phyloP scores from a whole-genome alignment of 495 filamentous ascomycete species.

The Neurospora sp. region DNA sequence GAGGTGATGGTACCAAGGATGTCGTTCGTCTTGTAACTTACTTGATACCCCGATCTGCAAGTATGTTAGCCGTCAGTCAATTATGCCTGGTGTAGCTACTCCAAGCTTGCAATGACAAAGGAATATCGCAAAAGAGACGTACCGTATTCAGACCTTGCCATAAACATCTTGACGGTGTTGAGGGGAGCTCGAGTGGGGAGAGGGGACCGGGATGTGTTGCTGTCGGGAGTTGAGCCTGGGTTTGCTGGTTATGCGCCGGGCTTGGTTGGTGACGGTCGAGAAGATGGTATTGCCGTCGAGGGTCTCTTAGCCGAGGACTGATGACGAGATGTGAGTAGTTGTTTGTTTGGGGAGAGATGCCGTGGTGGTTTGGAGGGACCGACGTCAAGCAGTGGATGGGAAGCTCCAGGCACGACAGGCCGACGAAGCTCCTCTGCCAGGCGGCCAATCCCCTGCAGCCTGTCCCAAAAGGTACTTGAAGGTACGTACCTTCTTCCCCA shows the following conservation, averaged over 20 bases:
- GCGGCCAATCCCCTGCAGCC: conserved; percentile 10
- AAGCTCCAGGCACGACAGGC: conserved; percentile 26
- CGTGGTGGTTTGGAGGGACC: background rate
- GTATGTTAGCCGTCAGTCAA: background rate
- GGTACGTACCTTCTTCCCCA: conserved; percentile 11
- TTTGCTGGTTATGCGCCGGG: background rate
- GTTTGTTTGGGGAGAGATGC: background rate
- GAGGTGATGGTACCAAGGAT: too few relatives aligned
- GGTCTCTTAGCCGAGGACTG: conserved; percentile 2
- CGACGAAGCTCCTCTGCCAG: conserved; percentile 21
- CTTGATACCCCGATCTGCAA: conserved; percentile 95
- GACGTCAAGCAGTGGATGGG: background rate
- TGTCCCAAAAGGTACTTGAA: conserved; percentile 5
- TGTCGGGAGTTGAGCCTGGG: background rate
- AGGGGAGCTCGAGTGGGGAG: conserved; percentile 3
- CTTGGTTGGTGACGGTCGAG: conserved; percentile 9
- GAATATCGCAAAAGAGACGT: conserved; percentile 12
- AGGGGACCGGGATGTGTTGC: background rate
- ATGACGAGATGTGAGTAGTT: background rate
- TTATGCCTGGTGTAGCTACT: background rate
- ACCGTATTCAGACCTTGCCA: conserved; percentile 99
- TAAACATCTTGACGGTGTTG: conserved; percentile 75
- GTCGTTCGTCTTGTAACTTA: too few relatives aligned
- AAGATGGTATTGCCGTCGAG: conserved; percentile 1
- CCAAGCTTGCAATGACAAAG: conserved; percentile 5